A percentile compares a stretch with the other conserved stretches of the same genome.
These are phyloP conservation scores for Noccaea bulbosa DNA, from an alignment of 345 rosid genomes.

Conservation along the genomic window DNA sequence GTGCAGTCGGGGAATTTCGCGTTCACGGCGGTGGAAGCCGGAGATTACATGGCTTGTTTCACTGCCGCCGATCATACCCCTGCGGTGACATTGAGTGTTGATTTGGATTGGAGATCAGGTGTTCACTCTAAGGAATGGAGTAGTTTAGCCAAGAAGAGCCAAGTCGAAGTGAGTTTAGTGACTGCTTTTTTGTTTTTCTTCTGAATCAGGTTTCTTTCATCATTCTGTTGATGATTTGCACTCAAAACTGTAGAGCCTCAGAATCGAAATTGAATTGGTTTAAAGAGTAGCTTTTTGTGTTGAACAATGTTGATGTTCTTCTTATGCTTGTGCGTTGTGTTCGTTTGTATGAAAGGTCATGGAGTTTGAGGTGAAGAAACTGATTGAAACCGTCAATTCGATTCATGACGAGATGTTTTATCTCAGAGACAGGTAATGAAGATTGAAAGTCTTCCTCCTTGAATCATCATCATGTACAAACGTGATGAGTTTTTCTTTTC, in stretches of 20 bases:
- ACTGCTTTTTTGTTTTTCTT: not conserved
- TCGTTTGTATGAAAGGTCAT: slow-evolving; percentile 53
- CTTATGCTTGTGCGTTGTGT: slow-evolving; percentile 35
- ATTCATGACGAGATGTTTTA: slow-evolving; percentile 89
- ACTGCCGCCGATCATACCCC: slow-evolving; percentile 69
- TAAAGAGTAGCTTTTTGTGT: slow-evolving; percentile 4
- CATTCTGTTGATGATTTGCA: not conserved
- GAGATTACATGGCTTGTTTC: slow-evolving; percentile 88
- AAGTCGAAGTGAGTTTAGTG: slow-evolving; percentile 68
- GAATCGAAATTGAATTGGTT: not conserved
- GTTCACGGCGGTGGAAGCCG: slow-evolving; percentile 78
- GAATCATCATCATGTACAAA: not conserved
- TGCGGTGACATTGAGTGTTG: slow-evolving; percentile 56
- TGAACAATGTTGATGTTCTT: slow-evolving; percentile 13
- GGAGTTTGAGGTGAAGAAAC: slow-evolving; percentile 79
- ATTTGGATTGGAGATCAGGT: slow-evolving; percentile 91
- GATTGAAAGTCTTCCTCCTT: not conserved
- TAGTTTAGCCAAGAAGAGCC: slow-evolving; percentile 86
- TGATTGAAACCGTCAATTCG: slow-evolving; percentile 64
- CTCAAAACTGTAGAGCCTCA: not conserved
- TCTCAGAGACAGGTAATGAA: slow-evolving; percentile 81
- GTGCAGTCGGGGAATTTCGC: slow-evolving; percentile 85
- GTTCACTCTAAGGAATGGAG: slow-evolving; percentile 81
- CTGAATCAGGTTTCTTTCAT: not conserved
- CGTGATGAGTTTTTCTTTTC: slow-evolving; percentile 8